These are phyloP conservation scores for Chalaropsis ovoidea DNA, from an alignment of 2,329 filamentous ascomycete genomes.

Conservation along the genomic window DNA sequence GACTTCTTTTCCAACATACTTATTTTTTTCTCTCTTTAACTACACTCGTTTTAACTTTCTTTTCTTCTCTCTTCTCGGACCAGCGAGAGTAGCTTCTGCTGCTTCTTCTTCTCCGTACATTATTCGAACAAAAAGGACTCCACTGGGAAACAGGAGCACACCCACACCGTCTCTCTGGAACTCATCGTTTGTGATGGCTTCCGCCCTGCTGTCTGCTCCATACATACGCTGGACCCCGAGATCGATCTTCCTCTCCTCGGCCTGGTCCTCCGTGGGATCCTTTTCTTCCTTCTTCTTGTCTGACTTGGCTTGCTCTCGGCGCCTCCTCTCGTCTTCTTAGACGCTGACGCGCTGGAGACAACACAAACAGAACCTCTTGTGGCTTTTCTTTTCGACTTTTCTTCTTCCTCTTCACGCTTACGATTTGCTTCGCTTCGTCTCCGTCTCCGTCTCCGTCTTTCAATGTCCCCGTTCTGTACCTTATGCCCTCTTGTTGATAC, in stretches of 20 bases:
- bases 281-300: constrained; percentile 1
- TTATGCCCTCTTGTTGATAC: constrained; percentile 20
- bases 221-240: not conserved
- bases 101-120: constrained; percentile 21
- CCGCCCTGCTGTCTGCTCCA: not conserved
- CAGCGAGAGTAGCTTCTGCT: not conserved
- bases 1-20: constrained; percentile 16
- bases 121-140: not conserved
- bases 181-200: constrained; percentile 8
- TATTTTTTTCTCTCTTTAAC: not conserved
- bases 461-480: constrained; percentile 11
- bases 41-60: not conserved
- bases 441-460: constrained; percentile 10
- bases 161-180: not conserved
- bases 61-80: not conserved
- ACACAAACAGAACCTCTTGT: not conserved
- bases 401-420: constrained; percentile 4
- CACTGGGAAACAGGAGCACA: not conserved
- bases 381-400: constrained; percentile 10
- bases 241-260: not conserved
- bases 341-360: not conserved
- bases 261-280: not conserved
- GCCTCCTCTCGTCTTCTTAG: constrained; percentile 5
- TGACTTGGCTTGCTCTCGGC: not conserved
- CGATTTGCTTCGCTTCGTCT: not conserved